A percentile compares a stretch with the other conserved stretches of the same genome.
Evolutionary conservation across 306 rosid genomes (phyloP).

Genomic region (Prunus davidiana): DNA sequence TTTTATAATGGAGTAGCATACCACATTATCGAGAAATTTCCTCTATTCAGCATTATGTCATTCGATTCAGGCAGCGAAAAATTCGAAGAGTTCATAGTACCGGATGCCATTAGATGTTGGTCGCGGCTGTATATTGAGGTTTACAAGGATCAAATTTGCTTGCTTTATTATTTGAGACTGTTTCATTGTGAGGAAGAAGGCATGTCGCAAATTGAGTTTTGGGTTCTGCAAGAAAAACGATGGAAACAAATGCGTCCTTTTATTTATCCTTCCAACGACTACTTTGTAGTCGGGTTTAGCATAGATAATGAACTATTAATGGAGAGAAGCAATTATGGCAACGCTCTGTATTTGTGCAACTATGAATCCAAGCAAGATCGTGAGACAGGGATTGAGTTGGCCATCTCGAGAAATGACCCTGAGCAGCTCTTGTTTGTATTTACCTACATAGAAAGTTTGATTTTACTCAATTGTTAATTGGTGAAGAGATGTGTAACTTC

Average conservation of each 20-base stretch:
- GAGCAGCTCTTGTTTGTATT: not conserved
- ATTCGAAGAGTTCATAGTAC: not conserved
- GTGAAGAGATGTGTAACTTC: too few relatives aligned
- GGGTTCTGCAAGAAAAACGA: not conserved
- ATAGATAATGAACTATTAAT: not conserved
- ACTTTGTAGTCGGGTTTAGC: not conserved
- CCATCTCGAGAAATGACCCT: not conserved
- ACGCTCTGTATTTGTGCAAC: not conserved
- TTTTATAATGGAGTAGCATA: conserved; percentile 3
- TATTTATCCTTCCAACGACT: not conserved
- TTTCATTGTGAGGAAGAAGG: not conserved
- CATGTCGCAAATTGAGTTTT: not conserved
- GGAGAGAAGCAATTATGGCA: not conserved
- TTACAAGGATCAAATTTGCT: not conserved
- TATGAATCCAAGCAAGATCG: not conserved
- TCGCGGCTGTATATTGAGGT: not conserved
- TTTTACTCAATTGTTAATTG: not conserved
- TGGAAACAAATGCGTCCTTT: not conserved
- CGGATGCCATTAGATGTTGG: not conserved
- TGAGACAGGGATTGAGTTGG: not conserved
- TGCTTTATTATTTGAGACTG: not conserved
- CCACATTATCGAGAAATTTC: not conserved
- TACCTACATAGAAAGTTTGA: conserved; percentile 2
- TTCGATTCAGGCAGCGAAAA: not conserved
- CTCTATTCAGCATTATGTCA: not conserved